Base-by-base conservation (phyloP, 2,329 filamentous ascomycete genomes). In the Metarhizium sp. region DNA sequence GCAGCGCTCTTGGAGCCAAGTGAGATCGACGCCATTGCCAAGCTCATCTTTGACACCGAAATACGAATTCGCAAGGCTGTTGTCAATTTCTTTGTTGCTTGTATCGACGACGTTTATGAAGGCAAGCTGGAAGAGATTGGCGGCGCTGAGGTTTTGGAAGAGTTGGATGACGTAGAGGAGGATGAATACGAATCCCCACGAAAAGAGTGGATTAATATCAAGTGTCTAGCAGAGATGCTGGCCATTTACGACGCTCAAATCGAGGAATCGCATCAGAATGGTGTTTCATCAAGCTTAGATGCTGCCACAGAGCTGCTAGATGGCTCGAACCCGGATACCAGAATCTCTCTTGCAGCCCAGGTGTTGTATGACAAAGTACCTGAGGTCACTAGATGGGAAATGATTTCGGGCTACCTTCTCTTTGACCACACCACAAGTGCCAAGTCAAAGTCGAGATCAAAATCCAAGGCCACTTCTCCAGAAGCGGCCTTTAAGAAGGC, bases 21-120 rank as follows among this genome's bases (percentile, higher is more conserved):
- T 62, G 94, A 99, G 68, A 87, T 99, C 57, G 94, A 97, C 67
- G 81, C 85, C 3, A 83, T 97, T 50, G 92, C 92, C 46, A 86
- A 87, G 65, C 79, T 97, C 40, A 86, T 97, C 11, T 96, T 96
- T 64, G 94, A 99, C 64, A 81, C 85, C 1, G 92, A 97, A 64
- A 73, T 86, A 6, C 84, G 86, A 59, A 86, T 97, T 36, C 88
- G 94, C 55, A 95, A 91, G 71, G 87, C 92, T 2, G 89, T 96
- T 2, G 89, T 92, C 25, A 81, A 81, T 13, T 99, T 99, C 76
- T 97, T 99, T 64, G 85, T 88, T 18, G 88, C 90, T 57, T 92
- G 90, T 61, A 86, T 97, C 45, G 80, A 88, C 43, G 92, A 96
- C 64, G 78, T 87, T 3, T 90, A 90, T 60, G 86, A 91, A 36